These are phyloP conservation scores for Leptosphaerulina australis DNA, from an alignment of 2,329 filamentous ascomycete species.

Conservation along the genomic window DNA sequence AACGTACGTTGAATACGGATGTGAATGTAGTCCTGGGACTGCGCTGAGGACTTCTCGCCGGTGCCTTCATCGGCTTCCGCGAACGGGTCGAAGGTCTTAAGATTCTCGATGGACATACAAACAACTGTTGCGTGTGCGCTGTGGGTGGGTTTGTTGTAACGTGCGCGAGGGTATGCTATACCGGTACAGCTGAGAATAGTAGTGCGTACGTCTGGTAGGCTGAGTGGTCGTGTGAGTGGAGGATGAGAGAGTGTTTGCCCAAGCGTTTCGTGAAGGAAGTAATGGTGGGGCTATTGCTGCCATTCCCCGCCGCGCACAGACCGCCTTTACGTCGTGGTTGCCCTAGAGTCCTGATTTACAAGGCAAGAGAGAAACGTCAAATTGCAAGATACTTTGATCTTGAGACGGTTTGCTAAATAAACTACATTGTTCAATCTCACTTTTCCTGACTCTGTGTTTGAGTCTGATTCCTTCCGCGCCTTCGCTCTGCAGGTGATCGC, in stretches of 20 bases:
- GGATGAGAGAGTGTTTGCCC: constrained; percentile 17
- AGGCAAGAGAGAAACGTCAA: constrained; percentile 11
- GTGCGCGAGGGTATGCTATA: constrained; percentile 11
- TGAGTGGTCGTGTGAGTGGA: constrained; percentile 20
- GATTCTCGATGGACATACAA: constrained; percentile 54
- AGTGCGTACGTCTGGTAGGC: constrained; percentile 12
- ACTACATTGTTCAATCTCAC: constrained; percentile 6
- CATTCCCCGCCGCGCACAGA: constrained; percentile 1
- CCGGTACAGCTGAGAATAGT: constrained; percentile 8
- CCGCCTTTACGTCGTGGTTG: constrained; percentile 6
- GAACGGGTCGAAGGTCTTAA: constrained; percentile 80
- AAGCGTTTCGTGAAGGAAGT: constrained; percentile 21
- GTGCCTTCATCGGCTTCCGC: constrained; percentile 99
- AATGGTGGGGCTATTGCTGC: constrained; percentile 21
- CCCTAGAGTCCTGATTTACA: constrained; percentile 1
- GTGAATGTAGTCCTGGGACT: constrained; percentile 95
- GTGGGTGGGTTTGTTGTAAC: constrained; percentile 30
- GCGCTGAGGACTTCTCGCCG: constrained; percentile 85
- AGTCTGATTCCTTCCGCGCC: background rate
- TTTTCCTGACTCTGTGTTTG: background rate
- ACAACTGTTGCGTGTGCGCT: constrained; percentile 33
- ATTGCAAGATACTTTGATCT: background rate
- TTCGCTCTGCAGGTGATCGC: background rate
- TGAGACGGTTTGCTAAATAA: constrained; percentile 1
- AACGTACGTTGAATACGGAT: constrained; percentile 95